Base-by-base conservation (phyloP, 352 stramenopile genomes). In the Globisporangium splendens region DNA sequence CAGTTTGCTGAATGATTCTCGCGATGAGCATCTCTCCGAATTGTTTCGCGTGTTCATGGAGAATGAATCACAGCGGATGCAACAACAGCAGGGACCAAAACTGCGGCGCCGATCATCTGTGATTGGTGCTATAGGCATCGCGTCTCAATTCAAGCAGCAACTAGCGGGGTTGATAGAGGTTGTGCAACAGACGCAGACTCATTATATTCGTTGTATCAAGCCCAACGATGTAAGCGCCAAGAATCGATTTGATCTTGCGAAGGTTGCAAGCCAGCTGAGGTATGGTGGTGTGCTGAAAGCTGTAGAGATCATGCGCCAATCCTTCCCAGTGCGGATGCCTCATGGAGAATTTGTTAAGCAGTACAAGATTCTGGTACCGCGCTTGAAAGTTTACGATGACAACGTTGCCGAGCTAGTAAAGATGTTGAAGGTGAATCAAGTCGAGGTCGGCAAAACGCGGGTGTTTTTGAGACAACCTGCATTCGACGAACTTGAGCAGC, bases 171-270 rank as follows among this genome's bases (percentile, higher is more conserved):
- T 99, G 15, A 81, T 98, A 21, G 73, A 92, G 20, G 86, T 96
- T 13, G 98, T 99, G 28, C 90, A 98, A 28, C 76, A 88, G 53
- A 99, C 96, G 6, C 75, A 96, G 53, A 97, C 96, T 33, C 97
- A 99, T 71, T 99, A 99, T 70, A 97, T 99, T 64, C 91, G 97
- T 31, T 99, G 97, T 69, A 89, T 99, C 47, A 99, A 99, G 73
- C 97, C 97, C 18, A 99, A 99, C 66, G 93, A 98, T 66, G 72
- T 84, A 42, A 96, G 98, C 60, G 76, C 77, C 13, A 72, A 89
- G 3, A 79, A 91, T 47, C 68, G 83, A n/a, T 99, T 99, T 68
- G 81, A 96, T 18, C 70, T 79, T 52, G 48, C 48, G 15, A 89
- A 91, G 48, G 77, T 96, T 3, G 80, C 87, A 11, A 78, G 68